Percentiles rank a stretch among this genome's conserved stretches.
phyloP scores from a whole-genome alignment of 75 land plant species.

The Larix kaempferi region DNA sequence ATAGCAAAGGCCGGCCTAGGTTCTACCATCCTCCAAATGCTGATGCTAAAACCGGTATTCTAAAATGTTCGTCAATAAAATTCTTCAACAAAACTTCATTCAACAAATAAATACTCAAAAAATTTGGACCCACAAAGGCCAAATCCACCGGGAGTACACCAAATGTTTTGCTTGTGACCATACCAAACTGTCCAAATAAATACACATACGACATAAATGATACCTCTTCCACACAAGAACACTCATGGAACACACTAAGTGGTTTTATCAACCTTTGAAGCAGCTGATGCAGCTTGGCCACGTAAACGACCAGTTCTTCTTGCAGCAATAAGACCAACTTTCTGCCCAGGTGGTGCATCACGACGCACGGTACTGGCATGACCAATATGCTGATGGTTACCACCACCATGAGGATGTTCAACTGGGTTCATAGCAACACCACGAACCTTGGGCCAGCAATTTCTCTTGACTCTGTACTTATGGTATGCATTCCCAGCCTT shows the following conservation, averaged over 20 bases:
- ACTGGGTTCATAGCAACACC: conserved; percentile 55
- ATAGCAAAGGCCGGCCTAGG: too few relatives aligned
- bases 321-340: conserved; percentile 78
- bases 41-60: too few relatives aligned
- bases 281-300: conserved; percentile 62
- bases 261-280: conserved; percentile 44
- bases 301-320: conserved; percentile 63
- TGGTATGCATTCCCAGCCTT: conserved; percentile 55
- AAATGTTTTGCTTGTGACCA: too few relatives aligned
- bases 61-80: too few relatives aligned
- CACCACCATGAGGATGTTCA: conserved; percentile 50
- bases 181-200: too few relatives aligned
- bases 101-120: too few relatives aligned
- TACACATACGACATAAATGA: too few relatives aligned
- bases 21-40: too few relatives aligned
- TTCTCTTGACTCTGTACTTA: conserved; percentile 48
- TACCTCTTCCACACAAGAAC: too few relatives aligned
- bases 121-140: too few relatives aligned
- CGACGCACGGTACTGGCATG: conserved; percentile 54
- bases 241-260: background rate
- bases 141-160: too few relatives aligned
- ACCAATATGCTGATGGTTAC: conserved; percentile 58
- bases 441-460: conserved; percentile 53
- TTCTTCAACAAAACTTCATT: too few relatives aligned
- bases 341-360: conserved; percentile 57